phyloP scores from a whole-genome alignment of 2,329 filamentous ascomycete genomes.

The Diaporthe aspalathi region DNA sequence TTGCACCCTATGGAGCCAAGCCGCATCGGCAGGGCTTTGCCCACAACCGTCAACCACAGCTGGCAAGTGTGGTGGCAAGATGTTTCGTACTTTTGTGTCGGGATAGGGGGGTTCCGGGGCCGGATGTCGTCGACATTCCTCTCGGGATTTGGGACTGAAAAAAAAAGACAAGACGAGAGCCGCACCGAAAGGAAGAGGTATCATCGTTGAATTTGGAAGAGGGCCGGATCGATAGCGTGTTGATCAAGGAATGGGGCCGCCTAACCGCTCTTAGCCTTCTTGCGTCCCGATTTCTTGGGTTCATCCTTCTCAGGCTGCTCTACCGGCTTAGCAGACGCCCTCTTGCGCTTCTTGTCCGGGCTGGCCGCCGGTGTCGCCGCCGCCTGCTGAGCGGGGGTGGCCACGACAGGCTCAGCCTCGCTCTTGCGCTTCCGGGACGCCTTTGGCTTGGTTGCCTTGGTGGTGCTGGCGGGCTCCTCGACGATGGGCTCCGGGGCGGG shows the following conservation, averaged over 20 bases:
- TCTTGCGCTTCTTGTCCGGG: slow-evolving; percentile 73
- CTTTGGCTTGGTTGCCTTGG: slow-evolving; percentile 68
- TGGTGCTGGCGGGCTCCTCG: slow-evolving; percentile 51
- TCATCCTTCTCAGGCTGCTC: slow-evolving; percentile 65
- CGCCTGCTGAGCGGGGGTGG: slow-evolving; percentile 45
- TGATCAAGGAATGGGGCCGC: slow-evolving; percentile 45
- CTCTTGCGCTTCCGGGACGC: slow-evolving; percentile 68
- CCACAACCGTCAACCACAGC: not conserved
- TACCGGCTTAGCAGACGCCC: slow-evolving; percentile 63
- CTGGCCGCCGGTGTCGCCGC: slow-evolving; percentile 56
- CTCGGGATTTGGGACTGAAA: slow-evolving; percentile 10
- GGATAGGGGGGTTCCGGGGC: slow-evolving; percentile 13
- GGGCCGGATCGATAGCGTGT: slow-evolving; percentile 47
- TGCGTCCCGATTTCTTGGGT: slow-evolving; percentile 69
- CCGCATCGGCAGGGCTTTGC: not conserved
- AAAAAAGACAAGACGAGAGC: slow-evolving; percentile 32
- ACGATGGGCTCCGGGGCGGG: slow-evolving; percentile 54
- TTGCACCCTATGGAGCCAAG: slow-evolving; percentile 8
- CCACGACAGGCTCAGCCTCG: slow-evolving; percentile 53
- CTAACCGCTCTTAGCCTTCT: slow-evolving; percentile 63
- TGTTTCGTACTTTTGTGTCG: slow-evolving; percentile 25
- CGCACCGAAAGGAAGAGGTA: slow-evolving; percentile 44
- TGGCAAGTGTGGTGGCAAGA: not conserved
- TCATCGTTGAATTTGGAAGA: slow-evolving; percentile 47
- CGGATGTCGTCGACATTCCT: slow-evolving; percentile 5